Base-by-base conservation (phyloP, 2,329 filamentous ascomycete genomes). In the Fusarium vanettenii region DNA sequence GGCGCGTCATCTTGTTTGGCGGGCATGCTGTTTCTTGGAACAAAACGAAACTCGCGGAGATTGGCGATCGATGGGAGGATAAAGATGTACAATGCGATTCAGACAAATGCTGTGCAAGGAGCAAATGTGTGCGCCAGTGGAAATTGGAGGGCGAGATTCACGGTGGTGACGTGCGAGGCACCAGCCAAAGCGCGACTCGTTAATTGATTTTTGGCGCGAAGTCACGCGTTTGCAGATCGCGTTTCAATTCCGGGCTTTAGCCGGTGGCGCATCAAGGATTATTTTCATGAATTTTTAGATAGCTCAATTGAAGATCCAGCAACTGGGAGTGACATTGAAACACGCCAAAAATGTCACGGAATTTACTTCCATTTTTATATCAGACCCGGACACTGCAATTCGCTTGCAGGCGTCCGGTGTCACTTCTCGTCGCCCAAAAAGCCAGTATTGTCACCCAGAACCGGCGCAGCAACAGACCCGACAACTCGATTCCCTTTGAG, bases 351-450 rank as follows among this genome's bases (percentile, higher is more conserved):
- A 89, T 89, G 85, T 81, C 85, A 16, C 83, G 85, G 3, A 87
- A 89, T 8, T 81, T 91, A 16, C 83, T 91, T 6, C 91, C 92
- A 0, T 95, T 95, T 67, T 86, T 95, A 8, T 95, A 94, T 79
- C 92, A 93, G 74, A 95, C 93, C 6, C 85, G 88, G 69, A 94
- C 93, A 0, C 87, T 85, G 14, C 79, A 81, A 25, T 79, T 79
- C 5, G 77, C 77, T 37, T 73, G 80, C 13, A 79, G 79, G 43
- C 68, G 64, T 62, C 79, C 74, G 57, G 74, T 69, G 18, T 78
- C 67, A 70, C 77, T 78, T 64, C 56, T 69, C 25, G 62, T 72
- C 57, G 45, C 77, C 66, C 71, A 76, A 67, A 64, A 72, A 52
- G 78, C 77, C 11, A 68, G 78, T 57, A 20, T 71, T 16, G 41